Conservation (phyloP, 805 yeast genomes). For the Osmozyma mogii region DNA sequence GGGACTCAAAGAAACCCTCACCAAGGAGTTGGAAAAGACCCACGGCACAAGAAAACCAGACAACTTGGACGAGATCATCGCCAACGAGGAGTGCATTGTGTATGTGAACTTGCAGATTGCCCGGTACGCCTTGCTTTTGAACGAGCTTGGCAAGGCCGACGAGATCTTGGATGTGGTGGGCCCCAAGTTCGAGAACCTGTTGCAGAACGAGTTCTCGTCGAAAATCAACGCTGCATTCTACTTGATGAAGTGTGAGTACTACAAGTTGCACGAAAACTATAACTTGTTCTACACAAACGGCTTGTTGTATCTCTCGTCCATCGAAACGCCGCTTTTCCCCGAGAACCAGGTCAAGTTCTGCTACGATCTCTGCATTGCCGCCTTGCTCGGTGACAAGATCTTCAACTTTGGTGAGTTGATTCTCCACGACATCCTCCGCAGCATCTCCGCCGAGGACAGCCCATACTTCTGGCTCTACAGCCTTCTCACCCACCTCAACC, state of each 20-base stretch:
- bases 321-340: conserved; percentile 36
- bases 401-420: conserved; percentile 94
- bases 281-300: conserved; percentile 76
- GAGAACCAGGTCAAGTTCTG: conserved; percentile 28
- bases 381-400: conserved; percentile 82
- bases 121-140: conserved; percentile 52
- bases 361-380: conserved; percentile 76
- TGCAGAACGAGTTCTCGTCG: conserved; percentile 26
- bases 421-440: conserved; percentile 72
- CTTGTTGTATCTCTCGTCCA: conserved; percentile 73
- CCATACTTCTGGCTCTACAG: conserved; percentile 64
- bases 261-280: conserved; percentile 69
- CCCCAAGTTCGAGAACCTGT: conserved; percentile 42
- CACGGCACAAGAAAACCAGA: conserved; percentile 19
- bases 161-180: conserved; percentile 58
- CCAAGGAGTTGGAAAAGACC: conserved; percentile 18
- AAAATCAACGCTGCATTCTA: conserved; percentile 78
- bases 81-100: conserved; percentile 48
- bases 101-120: conserved; percentile 59
- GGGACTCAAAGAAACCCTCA: conserved; percentile 23
- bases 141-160: conserved; percentile 49
- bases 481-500: conserved; percentile 61
- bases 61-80: conserved; percentile 24
- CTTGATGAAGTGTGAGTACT: conserved; percentile 68
- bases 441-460: conserved; percentile 35